phyloP scores from a whole-genome alignment of 208 protist genomes.

The Leishmania tropica region DNA sequence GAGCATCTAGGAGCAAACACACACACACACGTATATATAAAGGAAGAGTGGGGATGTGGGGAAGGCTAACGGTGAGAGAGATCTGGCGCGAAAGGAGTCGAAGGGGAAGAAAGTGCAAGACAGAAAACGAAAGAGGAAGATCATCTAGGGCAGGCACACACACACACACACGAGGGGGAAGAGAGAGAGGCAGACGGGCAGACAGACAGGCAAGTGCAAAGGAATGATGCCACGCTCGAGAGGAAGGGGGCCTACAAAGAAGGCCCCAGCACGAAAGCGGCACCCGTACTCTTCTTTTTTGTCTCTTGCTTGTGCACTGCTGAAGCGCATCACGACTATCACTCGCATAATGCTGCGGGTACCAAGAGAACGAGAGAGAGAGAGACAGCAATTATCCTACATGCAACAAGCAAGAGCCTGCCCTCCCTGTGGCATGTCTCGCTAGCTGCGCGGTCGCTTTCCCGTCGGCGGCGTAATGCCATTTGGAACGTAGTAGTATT shows the following conservation, averaged over 20 bases:
- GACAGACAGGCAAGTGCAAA: background rate
- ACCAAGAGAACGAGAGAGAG: background rate
- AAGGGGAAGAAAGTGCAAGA: background rate
- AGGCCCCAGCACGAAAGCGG: background rate
- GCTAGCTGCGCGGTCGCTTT: constrained; percentile 62
- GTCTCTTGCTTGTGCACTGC: background rate
- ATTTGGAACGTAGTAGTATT: constrained; percentile 92
- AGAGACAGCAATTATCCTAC: background rate
- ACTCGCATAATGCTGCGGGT: background rate
- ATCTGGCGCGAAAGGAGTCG: background rate
- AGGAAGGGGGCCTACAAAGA: background rate
- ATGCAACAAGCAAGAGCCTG: background rate
- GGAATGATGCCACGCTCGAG: background rate
- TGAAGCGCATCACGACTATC: background rate
- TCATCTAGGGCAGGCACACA: background rate
- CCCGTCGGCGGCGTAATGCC: constrained; percentile 75
- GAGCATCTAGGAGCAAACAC: background rate
- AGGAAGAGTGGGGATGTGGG: background rate
- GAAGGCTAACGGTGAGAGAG: background rate
- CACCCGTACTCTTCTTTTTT: background rate
- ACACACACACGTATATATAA: background rate
- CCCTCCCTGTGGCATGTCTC: background rate
- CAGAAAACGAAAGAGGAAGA: background rate
- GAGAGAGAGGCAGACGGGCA: background rate
- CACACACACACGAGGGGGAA: background rate